Evolutionary conservation across 2,329 filamentous ascomycete species (phyloP).

Genomic region (Epichloe amarillans): DNA sequence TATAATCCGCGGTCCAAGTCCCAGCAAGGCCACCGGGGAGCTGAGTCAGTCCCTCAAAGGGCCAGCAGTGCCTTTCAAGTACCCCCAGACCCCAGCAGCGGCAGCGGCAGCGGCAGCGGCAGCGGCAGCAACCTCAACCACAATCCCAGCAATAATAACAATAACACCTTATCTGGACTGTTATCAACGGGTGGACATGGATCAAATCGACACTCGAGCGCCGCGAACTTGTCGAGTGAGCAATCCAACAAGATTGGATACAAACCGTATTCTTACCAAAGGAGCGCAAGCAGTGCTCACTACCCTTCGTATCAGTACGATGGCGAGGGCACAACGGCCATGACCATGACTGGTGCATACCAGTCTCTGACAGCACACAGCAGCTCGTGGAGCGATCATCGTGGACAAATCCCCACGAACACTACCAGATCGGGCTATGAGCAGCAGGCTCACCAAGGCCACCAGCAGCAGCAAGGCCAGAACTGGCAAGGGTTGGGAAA

Average conservation of each 20-base stretch:
- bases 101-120: not conserved
- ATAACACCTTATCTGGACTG: not conserved
- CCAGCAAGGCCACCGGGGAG: conserved; percentile 17
- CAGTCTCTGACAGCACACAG: not conserved
- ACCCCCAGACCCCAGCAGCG: conserved; percentile 2
- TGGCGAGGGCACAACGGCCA: not conserved
- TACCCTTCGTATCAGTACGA: not conserved
- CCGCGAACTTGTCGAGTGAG: conserved; percentile 3
- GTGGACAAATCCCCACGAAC: not conserved
- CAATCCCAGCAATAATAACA: not conserved
- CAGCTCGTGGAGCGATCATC: not conserved
- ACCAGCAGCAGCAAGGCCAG: conserved; percentile 1
- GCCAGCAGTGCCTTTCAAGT: conserved; percentile 4
- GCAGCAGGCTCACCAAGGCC: not conserved
- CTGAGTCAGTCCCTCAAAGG: not conserved
- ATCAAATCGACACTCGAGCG: conserved; percentile 4
- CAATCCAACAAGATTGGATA: conserved; percentile 13
- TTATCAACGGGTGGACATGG: not conserved
- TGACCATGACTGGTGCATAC: not conserved
- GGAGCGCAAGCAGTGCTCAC: not conserved
- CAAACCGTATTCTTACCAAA: conserved; percentile 22
- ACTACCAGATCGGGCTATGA: not conserved
- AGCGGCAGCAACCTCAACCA: not conserved
- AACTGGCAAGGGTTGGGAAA: not conserved
- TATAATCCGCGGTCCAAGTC: conserved; percentile 18